Evolutionary conservation across 164 flowering plant genomes (phyloP), one percentile per base, ranked within the genome.

Genomic region (Dillenia suffruticosa): DNA sequence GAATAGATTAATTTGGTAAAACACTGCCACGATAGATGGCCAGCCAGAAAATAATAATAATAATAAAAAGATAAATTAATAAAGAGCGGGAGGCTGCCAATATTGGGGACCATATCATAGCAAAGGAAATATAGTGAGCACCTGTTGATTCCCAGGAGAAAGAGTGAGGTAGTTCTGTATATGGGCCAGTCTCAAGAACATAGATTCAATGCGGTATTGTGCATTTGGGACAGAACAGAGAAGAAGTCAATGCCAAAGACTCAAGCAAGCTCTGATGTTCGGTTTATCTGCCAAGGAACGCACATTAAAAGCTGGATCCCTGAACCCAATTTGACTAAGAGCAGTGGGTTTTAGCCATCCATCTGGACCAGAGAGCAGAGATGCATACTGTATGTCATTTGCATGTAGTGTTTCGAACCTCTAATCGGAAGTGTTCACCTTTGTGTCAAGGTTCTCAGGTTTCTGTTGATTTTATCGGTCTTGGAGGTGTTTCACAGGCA

Each of bases 161-260:
- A 88, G 74, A 59, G 94, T 92, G 69, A 95, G 77, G 75, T 86
- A 92, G 65, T 92, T 95, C 68, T 95, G 99, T 57, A 88, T 79
- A 68, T 86, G 99, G 16, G 97, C 97, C 80, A 95, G 72, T 69
- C 99, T 81, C 63, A 92, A 70, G 59, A 89, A 67, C 99, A 95
- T 95, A 52, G 99, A 95, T 73, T 95, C 99, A 65, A 95, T 97
- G 74, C 97, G 97, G 58, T 89, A 95, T 72, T 95, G 99, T 24
- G 99, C 92, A 61, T 97, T 97, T 59, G 97, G 89, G 97, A 92
- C 24, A 95, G 90, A 69, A 95, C 99, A 49, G 99, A 95, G 63
- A 95, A 95, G 71, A 95, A 95, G 67, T 95, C 99, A 55, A 95
- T 95, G 51, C 99, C 99, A 80, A 92, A 95, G n/a, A 95, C 87